Evolutionary conservation across 352 stramenopile species (phyloP), one percentile per base, ranked within the genome.

Genomic region (Phytophthora sansomeana): DNA sequence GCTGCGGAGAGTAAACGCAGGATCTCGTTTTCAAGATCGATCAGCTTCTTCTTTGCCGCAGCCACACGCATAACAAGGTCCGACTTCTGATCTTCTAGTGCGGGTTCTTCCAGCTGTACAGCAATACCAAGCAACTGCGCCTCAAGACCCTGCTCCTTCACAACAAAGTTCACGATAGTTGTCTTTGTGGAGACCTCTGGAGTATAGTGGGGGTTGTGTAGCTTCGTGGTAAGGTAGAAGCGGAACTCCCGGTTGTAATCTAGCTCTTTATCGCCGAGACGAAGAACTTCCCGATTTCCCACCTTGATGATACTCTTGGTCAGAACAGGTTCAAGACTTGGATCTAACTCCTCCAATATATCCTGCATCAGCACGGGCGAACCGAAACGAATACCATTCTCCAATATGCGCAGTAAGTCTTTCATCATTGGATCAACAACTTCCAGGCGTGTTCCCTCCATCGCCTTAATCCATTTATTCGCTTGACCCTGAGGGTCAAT

Each of bases 381-480:
- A 6, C 96, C 96, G 59, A 98, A 98, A 5, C 89, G 87, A 60
- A 99, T 97, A 14, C 90, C 96, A 47, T 96, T 98, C 53, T 98
- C 96, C 2, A 99, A 79, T 48, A 97, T 93, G 9, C 94, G 83
- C 29, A 99, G 65, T 48, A 98, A 77, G 62, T 99, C 95, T 50
- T 97, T 97, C 81, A 96, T 97, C 80, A 98, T 98, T 11, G 97
- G 91, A 41, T 98, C 96, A 6, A 98, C 90, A 4, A 99, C 87
- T 43, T 96, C 87, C 4, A 99, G 79, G 0, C 78, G 78, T 6
- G 50, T 77, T 5, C 90, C 92, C 64, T 98, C 90, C 85, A 98
- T 96, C 3, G 94, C 93, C 61, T 97, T 97, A 63, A 99, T 98
- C 96, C 96, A 99, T 58, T 98, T 98, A 68, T 99, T 99, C 8